Evolutionary conservation across 768 basidiomycete genomes (phyloP).

Genomic region (Coprinopsis cinerea): DNA sequence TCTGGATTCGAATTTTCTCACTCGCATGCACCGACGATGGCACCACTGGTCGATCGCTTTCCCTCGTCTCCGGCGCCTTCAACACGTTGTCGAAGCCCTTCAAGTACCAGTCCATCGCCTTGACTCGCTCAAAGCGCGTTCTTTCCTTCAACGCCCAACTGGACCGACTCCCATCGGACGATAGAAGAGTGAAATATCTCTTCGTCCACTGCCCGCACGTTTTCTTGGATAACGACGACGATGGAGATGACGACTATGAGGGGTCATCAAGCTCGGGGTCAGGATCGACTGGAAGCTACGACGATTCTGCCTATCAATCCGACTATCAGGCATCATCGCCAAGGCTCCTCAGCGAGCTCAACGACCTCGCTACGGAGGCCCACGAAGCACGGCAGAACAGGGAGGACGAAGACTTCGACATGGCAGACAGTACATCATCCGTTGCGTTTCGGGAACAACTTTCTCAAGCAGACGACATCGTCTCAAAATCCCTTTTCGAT

Average conservation of each 20-base stretch:
- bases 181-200: slow-evolving; percentile 36
- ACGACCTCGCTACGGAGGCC: neutral
- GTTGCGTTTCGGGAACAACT: neutral
- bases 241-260: neutral
- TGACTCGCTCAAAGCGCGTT: slow-evolving; percentile 25
- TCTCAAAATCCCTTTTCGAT: neutral
- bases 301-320: neutral
- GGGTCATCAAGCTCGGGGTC: neutral
- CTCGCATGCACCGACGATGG: slow-evolving; percentile 39
- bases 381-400: neutral
- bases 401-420: neutral
- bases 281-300: neutral
- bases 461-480: neutral
- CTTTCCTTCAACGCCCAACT: slow-evolving; percentile 23
- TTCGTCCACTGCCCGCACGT: slow-evolving; percentile 33
- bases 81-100: slow-evolving; percentile 31
- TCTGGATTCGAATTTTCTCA: slow-evolving; percentile 38
- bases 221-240: neutral
- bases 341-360: neutral
- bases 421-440: neutral
- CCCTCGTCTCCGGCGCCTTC: slow-evolving; percentile 34
- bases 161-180: slow-evolving; percentile 26
- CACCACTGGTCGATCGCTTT: slow-evolving; percentile 29
- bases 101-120: slow-evolving; percentile 35
- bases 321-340: neutral